Evolutionary conservation across 768 basidiomycete genomes (phyloP).

Genomic region (Thelephora ganbajun): DNA sequence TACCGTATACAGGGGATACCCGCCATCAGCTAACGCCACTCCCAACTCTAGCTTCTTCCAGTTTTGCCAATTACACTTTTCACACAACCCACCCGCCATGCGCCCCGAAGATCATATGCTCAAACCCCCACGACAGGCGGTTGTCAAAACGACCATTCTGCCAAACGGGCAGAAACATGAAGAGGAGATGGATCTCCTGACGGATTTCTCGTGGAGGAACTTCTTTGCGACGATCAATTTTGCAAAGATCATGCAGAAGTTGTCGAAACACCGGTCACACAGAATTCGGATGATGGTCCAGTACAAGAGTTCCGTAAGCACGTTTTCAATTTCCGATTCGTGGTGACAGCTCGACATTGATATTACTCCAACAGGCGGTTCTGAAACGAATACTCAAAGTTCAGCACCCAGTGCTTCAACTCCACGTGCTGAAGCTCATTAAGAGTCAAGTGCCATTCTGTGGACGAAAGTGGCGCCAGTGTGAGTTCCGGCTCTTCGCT

Average conservation of each 20-base stretch:
- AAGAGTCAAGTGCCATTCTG: conserved; percentile 99
- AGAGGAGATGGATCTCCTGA: conserved; percentile 85
- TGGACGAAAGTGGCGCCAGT: conserved; percentile 95
- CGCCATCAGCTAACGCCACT: not conserved
- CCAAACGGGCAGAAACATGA: conserved; percentile 66
- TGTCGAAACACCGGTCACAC: conserved; percentile 90
- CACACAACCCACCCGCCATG: conserved; percentile 43
- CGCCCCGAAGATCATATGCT: conserved; percentile 55
- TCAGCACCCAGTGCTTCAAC: conserved; percentile 84
- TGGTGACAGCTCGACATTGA: conserved; percentile 1
- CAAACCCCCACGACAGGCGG: conserved; percentile 43
- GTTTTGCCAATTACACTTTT: conserved; percentile 73
- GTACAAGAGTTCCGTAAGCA: conserved; percentile 89
- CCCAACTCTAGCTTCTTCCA: conserved; percentile 72
- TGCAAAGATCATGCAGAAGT: conserved; percentile 93
- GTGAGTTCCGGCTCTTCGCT: conserved; percentile 27
- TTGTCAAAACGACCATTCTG: conserved; percentile 39
- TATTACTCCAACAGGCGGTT: conserved; percentile 51
- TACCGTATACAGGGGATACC: not conserved
- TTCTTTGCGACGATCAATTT: conserved; percentile 97
- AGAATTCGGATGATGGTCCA: conserved; percentile 93
- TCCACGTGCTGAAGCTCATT: conserved; percentile 92
- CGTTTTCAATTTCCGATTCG: not conserved
- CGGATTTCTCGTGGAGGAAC: conserved; percentile 94
- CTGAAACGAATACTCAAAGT: conserved; percentile 91